Base-by-base conservation (phyloP, 345 rosid genomes). In the Populus ilicifolia region DNA sequence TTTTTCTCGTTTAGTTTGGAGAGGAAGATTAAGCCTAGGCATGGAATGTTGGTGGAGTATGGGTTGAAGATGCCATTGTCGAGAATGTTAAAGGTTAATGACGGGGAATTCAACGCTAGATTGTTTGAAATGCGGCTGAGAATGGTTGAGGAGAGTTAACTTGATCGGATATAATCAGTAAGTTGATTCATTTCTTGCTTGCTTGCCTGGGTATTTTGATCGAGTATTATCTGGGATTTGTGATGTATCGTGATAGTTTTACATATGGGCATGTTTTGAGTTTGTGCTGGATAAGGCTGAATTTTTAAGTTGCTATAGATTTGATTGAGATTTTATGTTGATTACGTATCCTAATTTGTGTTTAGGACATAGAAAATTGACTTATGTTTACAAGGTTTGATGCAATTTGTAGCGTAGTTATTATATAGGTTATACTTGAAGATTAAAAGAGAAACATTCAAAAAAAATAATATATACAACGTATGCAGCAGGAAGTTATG, bases 1-100 rank as follows among this genome's bases (percentile, higher is more conserved):
- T 94, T 83, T 52, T 94, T 94, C 76, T 89, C 92, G 0, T 94
- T 91, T 81, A 94, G 98, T 82, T 87, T 94, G 81, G 98, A 93
- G 80, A 79, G 86, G 81, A 94, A 89, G 91, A 94, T 94, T 43
- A 92, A 83, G 84, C 97, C 97, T 1, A 85, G 99, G 70, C 89
- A 91, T 85, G 81, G 83, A 69, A 81, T 87, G 89, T 77, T 94
- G 82, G 85, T 76, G 33, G 86, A 88, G 82, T 86, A 81, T 75
- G 89, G 94, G 41, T 73, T 91, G 1, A 76, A 75, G 77, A 80
- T 91, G 80, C 91, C 94, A 0, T 75, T 95, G 85, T 83, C 88
- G 23, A 85, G 89, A 72, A 93, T 93, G 98, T 80, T 95, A 86
- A 91, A 70, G 88, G 85, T 89, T 74, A 93, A 92, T 78, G 97